phyloP scores from a whole-genome alignment of 2,329 filamentous ascomycete genomes.

The Rhytidhysteron rufulum region DNA sequence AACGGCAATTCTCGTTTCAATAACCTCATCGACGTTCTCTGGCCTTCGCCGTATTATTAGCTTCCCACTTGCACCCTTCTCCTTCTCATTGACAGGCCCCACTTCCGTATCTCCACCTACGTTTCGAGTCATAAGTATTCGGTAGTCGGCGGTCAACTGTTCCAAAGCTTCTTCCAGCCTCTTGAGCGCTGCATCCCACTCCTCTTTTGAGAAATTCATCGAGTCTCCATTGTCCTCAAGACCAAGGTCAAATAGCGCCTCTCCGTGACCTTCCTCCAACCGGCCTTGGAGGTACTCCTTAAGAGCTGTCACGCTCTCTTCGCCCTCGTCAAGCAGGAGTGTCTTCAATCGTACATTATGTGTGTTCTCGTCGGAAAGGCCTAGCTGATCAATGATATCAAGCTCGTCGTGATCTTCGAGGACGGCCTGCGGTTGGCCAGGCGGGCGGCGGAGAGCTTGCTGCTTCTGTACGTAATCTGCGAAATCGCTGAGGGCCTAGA shows the following conservation, averaged over 20 bases:
- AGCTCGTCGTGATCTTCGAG: slow-evolving; percentile 79
- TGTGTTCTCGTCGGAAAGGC: slow-evolving; percentile 66
- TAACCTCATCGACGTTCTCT: slow-evolving; percentile 74
- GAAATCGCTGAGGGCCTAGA: slow-evolving; percentile 83
- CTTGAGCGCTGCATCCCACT: slow-evolving; percentile 71
- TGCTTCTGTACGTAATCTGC: slow-evolving; percentile 97
- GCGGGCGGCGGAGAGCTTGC: slow-evolving; percentile 63
- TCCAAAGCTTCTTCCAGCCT: slow-evolving; percentile 64
- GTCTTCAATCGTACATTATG: slow-evolving; percentile 66
- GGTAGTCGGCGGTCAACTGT: slow-evolving; percentile 67
- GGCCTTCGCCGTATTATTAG: slow-evolving; percentile 75
- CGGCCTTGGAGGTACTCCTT: slow-evolving; percentile 63
- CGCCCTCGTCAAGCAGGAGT: slow-evolving; percentile 62
- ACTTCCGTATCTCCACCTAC: slow-evolving; percentile 76
- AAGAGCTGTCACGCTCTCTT: slow-evolving; percentile 61
- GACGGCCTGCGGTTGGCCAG: slow-evolving; percentile 30
- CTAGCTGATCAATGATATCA: slow-evolving; percentile 78
- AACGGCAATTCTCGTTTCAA: slow-evolving; percentile 93
- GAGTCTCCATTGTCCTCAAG: slow-evolving; percentile 85
- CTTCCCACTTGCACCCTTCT: slow-evolving; percentile 78
- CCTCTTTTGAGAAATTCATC: slow-evolving; percentile 68
- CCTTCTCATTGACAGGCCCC: slow-evolving; percentile 59
- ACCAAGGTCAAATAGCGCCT: slow-evolving; percentile 87
- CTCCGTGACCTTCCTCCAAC: slow-evolving; percentile 78
- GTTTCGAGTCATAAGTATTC: slow-evolving; percentile 83